Base-by-base conservation (phyloP, 169 alveolate species). In the Plasmodium relictum region DNA sequence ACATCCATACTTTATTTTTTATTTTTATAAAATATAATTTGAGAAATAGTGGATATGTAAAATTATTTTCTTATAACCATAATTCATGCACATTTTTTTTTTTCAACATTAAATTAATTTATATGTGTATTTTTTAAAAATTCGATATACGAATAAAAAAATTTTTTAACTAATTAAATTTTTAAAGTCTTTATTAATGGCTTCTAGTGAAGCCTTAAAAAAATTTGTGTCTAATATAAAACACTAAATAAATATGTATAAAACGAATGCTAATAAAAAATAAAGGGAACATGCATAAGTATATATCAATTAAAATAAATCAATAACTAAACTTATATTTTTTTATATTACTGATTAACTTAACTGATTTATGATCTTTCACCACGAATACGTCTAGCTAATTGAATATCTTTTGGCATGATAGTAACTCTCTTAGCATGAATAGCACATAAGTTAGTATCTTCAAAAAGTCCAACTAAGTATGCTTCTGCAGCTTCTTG, bases 401-500 rank as follows among this genome's bases (percentile, higher is more conserved):
- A 95, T 92, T 98, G 99, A 74, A 98, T 97, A 92, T 98, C 99
- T 96, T 98, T 98, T 86, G 99, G 99, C 99, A 98, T 98, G 89
- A 98, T 98, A 93, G 99, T 98, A 42, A 98, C 99, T 92, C 99
- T 96, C 98, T 98, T 98, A 72, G 99, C 99, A 94, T 98, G 99
- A 89, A 98, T 97, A 85, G 99, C 99, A 92, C 99, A 98, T 92
- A 98, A 93, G 97, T 98, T 98, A 92, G 99, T 98, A 95, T 98
- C 99, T 95, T 98, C 99, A 94, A 98, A 98, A 88, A 98, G 97
- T 26, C 99, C 99, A 68, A 98, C 99, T 58, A 98, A 95, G 94
- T 98, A 98, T 24, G 99, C 99, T 94, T 98, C 99, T 65, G 99
- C 98, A 44, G 99, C 99, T 93, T 98, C 99, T 93, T 98, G 99